These are phyloP conservation scores for Ustilago loliicola DNA, from an alignment of 1,284 basidiomycete genomes.

Conservation along the genomic window DNA sequence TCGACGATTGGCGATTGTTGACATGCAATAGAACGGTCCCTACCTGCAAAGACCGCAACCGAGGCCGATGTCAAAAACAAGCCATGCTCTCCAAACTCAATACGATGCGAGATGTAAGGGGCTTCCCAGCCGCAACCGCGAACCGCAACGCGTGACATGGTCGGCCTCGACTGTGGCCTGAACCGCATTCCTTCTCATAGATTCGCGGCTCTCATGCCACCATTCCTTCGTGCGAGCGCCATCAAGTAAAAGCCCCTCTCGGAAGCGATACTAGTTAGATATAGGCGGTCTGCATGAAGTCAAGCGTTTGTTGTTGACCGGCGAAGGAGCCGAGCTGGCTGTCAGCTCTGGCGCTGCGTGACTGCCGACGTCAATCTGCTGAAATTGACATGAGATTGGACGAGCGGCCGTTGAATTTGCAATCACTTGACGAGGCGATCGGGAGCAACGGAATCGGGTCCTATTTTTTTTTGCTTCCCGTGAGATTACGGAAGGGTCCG, in stretches of 20 bases:
- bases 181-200: background rate
- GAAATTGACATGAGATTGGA: background rate
- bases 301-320: background rate
- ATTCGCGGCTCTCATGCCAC: no score
- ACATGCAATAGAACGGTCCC: background rate
- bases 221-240: background rate
- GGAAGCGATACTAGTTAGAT: background rate
- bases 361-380: background rate
- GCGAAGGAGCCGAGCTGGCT: background rate
- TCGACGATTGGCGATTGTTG: background rate
- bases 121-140: background rate
- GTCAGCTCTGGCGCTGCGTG: background rate
- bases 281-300: background rate
- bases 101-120: slow-evolving; percentile 17
- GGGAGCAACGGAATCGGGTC: background rate
- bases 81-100: background rate
- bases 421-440: background rate
- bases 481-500: background rate
- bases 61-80: slow-evolving; percentile 12
- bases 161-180: background rate
- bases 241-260: background rate
- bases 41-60: slow-evolving; percentile 9
- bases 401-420: background rate
- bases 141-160: slow-evolving; percentile 1
- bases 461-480: background rate